A percentile compares a stretch with the other conserved stretches of the same genome.
Conservation (phyloP, 768 basidiomycete genomes). For the Pilatotrama ljubarskyi region DNA sequence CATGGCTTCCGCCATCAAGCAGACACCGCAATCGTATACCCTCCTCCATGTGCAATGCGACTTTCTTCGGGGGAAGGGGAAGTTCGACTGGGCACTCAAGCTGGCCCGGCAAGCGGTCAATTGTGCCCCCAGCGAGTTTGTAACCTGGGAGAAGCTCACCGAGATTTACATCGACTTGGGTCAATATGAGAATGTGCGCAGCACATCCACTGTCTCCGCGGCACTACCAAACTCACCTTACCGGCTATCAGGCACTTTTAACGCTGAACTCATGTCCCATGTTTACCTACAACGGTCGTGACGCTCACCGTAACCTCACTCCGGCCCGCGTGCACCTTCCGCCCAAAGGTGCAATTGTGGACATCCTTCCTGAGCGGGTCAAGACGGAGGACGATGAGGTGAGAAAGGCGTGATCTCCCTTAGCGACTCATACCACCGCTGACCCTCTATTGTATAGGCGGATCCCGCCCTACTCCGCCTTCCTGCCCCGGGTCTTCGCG, state of each 20-base stretch:
- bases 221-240: not conserved
- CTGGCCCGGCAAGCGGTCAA: conserved; percentile 95
- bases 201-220: not conserved
- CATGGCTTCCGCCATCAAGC: conserved; percentile 78
- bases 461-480: conserved; percentile 93
- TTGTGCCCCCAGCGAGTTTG: conserved; percentile 97
- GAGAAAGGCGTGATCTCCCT: conserved; percentile 11
- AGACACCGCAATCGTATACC: conserved; percentile 90
- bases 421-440: not conserved
- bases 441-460: conserved; percentile 47
- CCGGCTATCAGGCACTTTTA: conserved; percentile 58
- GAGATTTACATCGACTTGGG: conserved; percentile 91
- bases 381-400: conserved; percentile 87
- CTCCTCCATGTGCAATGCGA: conserved; percentile 94
- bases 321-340: conserved; percentile 85
- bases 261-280: conserved; percentile 99
- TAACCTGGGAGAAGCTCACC: conserved; percentile 98
- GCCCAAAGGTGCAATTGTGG: conserved; percentile 79
- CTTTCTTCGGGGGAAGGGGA: conserved; percentile 85
- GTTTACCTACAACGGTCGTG: conserved; percentile 98
- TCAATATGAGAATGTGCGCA: conserved; percentile 69
- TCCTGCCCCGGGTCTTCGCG: conserved; percentile 90
- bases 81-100: conserved; percentile 85
- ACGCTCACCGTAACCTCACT: conserved; percentile 82
- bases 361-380: conserved; percentile 84